Conservation (phyloP, 305 asterid genomes). For the Fraxinus sp. region DNA sequence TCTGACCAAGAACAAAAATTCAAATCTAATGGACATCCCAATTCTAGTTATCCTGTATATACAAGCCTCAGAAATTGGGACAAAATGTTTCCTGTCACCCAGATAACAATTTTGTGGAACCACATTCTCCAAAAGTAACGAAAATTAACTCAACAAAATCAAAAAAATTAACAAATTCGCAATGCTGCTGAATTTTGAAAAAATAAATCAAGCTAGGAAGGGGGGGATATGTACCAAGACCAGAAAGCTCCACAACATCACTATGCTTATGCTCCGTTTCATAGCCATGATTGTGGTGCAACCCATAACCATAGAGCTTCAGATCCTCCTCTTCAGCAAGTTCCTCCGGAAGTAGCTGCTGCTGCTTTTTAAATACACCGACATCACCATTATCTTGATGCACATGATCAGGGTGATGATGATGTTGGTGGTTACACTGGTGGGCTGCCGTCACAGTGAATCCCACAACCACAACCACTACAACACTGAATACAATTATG, state of each 20-base stretch:
- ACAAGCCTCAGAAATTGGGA: background rate
- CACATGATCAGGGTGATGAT: slow-evolving; percentile 23
- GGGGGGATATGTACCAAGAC: slow-evolving; percentile 50
- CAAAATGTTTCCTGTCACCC: background rate
- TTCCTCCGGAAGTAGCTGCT: slow-evolving; percentile 71
- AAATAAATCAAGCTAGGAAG: background rate
- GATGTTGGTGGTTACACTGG: slow-evolving; percentile 45
- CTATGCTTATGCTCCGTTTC: slow-evolving; percentile 21
- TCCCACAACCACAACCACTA: slow-evolving; percentile 32
- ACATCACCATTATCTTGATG: slow-evolving; percentile 30
- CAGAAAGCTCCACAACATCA: slow-evolving; percentile 52
- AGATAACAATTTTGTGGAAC: background rate
- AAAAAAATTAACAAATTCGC: background rate
- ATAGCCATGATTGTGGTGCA: slow-evolving; percentile 30
- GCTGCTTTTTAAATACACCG: slow-evolving; percentile 26
- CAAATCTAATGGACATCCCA: background rate
- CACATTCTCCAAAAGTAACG: background rate
- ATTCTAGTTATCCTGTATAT: background rate
- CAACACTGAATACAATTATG: slow-evolving; percentile 6
- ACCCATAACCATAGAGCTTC: slow-evolving; percentile 56
- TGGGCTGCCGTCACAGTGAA: slow-evolving; percentile 49
- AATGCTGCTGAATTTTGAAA: background rate
- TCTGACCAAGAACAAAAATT: background rate
- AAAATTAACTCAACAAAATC: background rate
- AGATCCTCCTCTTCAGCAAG: slow-evolving; percentile 95